These are phyloP conservation scores for Candida boleticola DNA, from an alignment of 805 yeast species.

Conservation along the genomic window DNA sequence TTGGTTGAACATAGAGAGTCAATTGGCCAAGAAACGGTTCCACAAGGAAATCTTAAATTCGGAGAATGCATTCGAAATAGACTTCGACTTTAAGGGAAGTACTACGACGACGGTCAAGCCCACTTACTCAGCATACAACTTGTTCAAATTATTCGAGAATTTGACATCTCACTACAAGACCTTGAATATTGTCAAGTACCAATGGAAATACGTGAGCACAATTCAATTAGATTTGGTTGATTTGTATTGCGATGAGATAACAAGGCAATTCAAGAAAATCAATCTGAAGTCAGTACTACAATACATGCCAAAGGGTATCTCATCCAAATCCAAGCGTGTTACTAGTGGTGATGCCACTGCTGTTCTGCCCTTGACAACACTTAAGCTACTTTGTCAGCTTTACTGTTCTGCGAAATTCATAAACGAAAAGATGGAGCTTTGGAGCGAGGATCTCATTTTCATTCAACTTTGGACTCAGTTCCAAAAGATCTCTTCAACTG, in stretches of 20 bases:
- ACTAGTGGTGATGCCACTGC: constrained; percentile 24
- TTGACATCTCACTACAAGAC: constrained; percentile 55
- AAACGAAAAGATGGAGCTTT: constrained; percentile 26
- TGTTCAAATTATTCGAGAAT: constrained; percentile 56
- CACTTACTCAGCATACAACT: constrained; percentile 58
- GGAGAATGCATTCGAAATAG: constrained; percentile 54
- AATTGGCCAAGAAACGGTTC: constrained; percentile 50
- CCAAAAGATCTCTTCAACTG: constrained; percentile 13
- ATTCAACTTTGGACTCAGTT: constrained; percentile 36
- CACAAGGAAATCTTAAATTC: constrained; percentile 47
- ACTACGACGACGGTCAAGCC: constrained; percentile 33
- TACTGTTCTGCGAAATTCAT: constrained; percentile 35
- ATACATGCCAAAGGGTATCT: constrained; percentile 32
- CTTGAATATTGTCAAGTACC: constrained; percentile 48
- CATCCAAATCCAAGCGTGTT: constrained; percentile 28
- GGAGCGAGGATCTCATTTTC: constrained; percentile 39
- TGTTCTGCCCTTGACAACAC: constrained; percentile 1
- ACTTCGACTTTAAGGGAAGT: constrained; percentile 45
- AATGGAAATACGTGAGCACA: constrained; percentile 53
- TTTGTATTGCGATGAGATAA: constrained; percentile 44
- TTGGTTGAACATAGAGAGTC: constrained; percentile 55
- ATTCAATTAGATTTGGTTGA: constrained; percentile 60
- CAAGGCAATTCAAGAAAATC: constrained; percentile 41
- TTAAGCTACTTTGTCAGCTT: constrained; percentile 17
- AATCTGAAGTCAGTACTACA: constrained; percentile 30